These are phyloP conservation scores for Wallacemonas rigidus DNA, from an alignment of 208 protist genomes.

Conservation along the genomic window DNA sequence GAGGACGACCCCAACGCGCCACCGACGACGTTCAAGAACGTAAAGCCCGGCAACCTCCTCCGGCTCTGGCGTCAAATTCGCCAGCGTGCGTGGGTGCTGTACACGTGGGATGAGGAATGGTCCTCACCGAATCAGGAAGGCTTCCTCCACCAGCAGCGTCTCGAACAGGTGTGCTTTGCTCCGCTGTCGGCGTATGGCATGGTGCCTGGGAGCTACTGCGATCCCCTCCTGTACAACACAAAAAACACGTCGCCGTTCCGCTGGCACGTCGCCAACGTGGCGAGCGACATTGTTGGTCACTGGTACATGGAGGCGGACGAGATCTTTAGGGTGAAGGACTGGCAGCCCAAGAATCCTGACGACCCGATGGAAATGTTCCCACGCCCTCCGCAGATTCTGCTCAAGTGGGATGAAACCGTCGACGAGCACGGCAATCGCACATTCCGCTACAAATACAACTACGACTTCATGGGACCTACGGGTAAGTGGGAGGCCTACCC, in stretches of 20 bases:
- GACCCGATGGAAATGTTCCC: conserved; percentile 92
- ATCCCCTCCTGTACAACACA: conserved; percentile 91
- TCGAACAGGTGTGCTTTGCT: conserved; percentile 90
- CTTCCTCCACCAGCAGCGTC: conserved; percentile 86
- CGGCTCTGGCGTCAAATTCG: conserved; percentile 87
- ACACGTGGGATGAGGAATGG: conserved; percentile 90
- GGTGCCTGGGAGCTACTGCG: conserved; percentile 90
- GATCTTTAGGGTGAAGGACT: conserved; percentile 88
- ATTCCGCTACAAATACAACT: conserved; percentile 90
- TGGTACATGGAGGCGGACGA: conserved; percentile 93
- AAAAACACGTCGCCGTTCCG: conserved; percentile 91
- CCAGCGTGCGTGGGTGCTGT: conserved; percentile 81
- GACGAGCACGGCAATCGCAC: conserved; percentile 91
- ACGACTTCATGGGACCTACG: conserved; percentile 87
- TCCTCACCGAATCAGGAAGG: conserved; percentile 70
- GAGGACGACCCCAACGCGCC: conserved; percentile 81
- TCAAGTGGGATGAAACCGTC: conserved; percentile 88
- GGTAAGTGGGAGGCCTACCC: conserved; percentile 91
- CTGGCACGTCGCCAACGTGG: conserved; percentile 83
- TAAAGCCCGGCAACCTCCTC: conserved; percentile 79
- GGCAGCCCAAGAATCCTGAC: conserved; percentile 87
- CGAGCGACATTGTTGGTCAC: conserved; percentile 87
- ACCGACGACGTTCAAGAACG: conserved; percentile 90
- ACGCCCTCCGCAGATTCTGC: conserved; percentile 76
- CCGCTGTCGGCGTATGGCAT: conserved; percentile 88